Percentiles rank a stretch among this genome's conserved stretches.
Evolutionary conservation across 495 filamentous ascomycete species (phyloP).

Genomic region (Aspergillus taichungensis): DNA sequence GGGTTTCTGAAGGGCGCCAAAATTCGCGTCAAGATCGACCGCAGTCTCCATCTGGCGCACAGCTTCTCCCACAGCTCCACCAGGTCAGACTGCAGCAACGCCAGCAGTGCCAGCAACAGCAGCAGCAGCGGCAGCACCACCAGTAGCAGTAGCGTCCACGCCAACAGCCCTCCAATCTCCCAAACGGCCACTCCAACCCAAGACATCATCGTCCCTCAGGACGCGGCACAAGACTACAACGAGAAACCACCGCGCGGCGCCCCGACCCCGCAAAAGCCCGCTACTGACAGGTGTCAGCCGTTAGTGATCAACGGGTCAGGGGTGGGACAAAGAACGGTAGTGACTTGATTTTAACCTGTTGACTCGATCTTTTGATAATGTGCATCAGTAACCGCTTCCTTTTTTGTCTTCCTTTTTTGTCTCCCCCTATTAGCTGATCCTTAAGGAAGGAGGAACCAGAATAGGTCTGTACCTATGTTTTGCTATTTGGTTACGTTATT

Average conservation of each 20-base stretch:
- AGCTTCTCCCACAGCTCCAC: not conserved
- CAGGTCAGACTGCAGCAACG: not conserved
- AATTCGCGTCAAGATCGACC: conserved; percentile 23
- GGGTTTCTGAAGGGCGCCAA: conserved; percentile 22
- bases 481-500: too few species aligned
- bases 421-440: not conserved
- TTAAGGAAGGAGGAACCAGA: too few species aligned
- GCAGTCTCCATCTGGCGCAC: conserved; percentile 1
- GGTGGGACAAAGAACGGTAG: conserved; percentile 4
- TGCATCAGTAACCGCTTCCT: not conserved
- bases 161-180: not conserved
- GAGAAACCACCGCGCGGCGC: too few species aligned
- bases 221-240: too few species aligned
- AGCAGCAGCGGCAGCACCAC: not conserved
- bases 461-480: too few species aligned
- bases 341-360: conserved; percentile 7
- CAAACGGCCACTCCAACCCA: not conserved
- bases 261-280: too few species aligned
- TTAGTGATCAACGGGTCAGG: conserved; percentile 36
- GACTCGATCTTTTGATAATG: not conserved
- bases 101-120: conserved; percentile 1
- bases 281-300: conserved; percentile 15
- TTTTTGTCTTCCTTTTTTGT: not conserved
- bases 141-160: not conserved
- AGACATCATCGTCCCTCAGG: too few species aligned